Evolutionary conservation across 345 rosid species (phyloP).

Genomic region (Cochlearia excelsa): DNA sequence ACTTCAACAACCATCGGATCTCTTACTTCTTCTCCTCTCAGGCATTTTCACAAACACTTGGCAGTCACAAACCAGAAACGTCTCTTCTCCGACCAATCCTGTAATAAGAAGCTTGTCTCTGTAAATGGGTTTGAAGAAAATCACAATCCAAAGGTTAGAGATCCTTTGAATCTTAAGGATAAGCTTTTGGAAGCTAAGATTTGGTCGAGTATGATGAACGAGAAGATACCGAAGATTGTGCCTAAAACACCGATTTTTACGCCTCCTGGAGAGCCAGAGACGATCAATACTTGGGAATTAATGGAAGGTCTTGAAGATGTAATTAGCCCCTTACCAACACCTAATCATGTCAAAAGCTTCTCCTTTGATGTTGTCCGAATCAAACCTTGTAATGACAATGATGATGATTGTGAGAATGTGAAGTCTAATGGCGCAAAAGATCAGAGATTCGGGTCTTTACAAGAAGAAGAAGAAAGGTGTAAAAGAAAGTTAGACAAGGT

Average conservation of each 20-base stretch:
- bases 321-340: slow-evolving; percentile 40
- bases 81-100: slow-evolving; percentile 15
- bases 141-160: slow-evolving; percentile 23
- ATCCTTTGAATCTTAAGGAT: no score
- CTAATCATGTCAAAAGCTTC: slow-evolving; percentile 59
- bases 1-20: slow-evolving; percentile 73
- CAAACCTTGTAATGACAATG: no score
- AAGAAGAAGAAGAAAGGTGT: slow-evolving; percentile 40
- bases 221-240: slow-evolving; percentile 56
- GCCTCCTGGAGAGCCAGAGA: slow-evolving; percentile 96
- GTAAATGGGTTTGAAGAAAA: slow-evolving; percentile 27
- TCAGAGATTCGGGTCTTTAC: no score
- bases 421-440: no score
- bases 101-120: no score
- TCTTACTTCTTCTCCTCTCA: slow-evolving; percentile 42
- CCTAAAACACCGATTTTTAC: slow-evolving; percentile 75
- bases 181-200: slow-evolving; percentile 70
- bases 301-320: slow-evolving; percentile 90
- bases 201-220: slow-evolving; percentile 84
- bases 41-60: slow-evolving; percentile 26
- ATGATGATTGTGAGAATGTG: slow-evolving; percentile 35
- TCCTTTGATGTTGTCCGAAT: slow-evolving; percentile 64
- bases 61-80: slow-evolving; percentile 22
- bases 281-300: slow-evolving; percentile 86
- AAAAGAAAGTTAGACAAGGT: slow-evolving; percentile 54